Evolutionary conservation across 208 protist species (phyloP).

Genomic region (Zelonia costaricensis): DNA sequence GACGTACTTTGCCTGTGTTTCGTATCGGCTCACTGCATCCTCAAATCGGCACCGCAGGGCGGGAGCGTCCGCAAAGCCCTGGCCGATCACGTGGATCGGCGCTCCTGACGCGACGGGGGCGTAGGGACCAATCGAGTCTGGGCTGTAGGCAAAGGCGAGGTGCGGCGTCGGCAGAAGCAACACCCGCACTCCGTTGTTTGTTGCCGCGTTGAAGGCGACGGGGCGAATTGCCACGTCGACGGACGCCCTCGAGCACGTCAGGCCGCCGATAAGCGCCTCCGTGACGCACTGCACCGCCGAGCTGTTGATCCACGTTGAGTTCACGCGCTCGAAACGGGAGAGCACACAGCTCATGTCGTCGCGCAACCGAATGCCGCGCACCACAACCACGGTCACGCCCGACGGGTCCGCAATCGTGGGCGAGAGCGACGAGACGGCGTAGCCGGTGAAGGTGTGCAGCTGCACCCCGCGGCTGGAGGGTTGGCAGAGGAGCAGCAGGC

Average conservation of each 20-base stretch:
- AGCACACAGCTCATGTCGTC: slow-evolving; percentile 10
- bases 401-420: slow-evolving; percentile 18
- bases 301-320: slow-evolving; percentile 6
- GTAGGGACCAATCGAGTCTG: slow-evolving; percentile 9
- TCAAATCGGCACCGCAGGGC: slow-evolving; percentile 23
- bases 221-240: slow-evolving; percentile 2
- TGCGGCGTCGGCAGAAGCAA: slow-evolving; percentile 5
- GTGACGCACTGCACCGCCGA: slow-evolving; percentile 13
- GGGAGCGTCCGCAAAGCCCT: slow-evolving; percentile 13
- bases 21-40: slow-evolving; percentile 5
- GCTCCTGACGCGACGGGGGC: background rate
- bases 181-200: slow-evolving; percentile 6
- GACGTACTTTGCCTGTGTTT: slow-evolving; percentile 13
- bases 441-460: slow-evolving; percentile 19
- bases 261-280: background rate
- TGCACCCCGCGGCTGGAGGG: background rate
- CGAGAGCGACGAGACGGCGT: slow-evolving; percentile 17
- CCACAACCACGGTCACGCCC: slow-evolving; percentile 23
- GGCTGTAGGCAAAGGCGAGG: background rate
- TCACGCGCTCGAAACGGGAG: background rate
- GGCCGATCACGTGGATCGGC: slow-evolving; percentile 11
- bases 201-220: background rate
- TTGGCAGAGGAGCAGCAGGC: slow-evolving; percentile 17
- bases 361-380: slow-evolving; percentile 30
- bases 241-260: background rate